Conservation (phyloP, 208 protist species). For the Naegleria lovaniensis region DNA sequence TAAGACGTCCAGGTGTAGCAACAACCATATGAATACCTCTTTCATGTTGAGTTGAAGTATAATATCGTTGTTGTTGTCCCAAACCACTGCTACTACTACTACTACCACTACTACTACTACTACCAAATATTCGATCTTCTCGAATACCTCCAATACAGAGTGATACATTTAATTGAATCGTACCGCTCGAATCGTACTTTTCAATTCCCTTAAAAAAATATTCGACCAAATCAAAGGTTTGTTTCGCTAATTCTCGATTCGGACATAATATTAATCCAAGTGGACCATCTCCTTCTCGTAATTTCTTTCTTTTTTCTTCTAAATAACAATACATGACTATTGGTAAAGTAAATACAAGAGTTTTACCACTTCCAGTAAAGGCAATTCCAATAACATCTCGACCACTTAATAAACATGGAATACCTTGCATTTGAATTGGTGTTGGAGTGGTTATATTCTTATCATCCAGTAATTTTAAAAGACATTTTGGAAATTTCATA, state of each 20-base stretch:
- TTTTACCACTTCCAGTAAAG: conserved; percentile 91
- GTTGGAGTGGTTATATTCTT: conserved; percentile 58
- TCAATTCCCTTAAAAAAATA: conserved; percentile 31
- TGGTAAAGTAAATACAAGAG: conserved; percentile 89
- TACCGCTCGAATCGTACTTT: neutral
- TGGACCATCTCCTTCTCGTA: conserved; percentile 62
- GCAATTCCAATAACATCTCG: conserved; percentile 82
- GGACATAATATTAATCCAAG: conserved; percentile 69
- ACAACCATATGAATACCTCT: conserved; percentile 71
- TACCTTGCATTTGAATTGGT: conserved; percentile 65
- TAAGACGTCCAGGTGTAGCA: conserved; percentile 72
- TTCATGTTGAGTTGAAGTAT: too few species aligned
- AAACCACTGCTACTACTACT: neutral
- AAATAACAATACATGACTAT: conserved; percentile 47
- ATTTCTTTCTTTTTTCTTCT: conserved; percentile 49
- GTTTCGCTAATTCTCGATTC: conserved; percentile 65
- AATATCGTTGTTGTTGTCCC: too few species aligned
- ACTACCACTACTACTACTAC: neutral
- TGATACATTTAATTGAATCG: conserved; percentile 40
- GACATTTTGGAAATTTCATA: conserved; percentile 49
- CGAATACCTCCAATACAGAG: conserved; percentile 70
- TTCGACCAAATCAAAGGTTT: conserved; percentile 60
- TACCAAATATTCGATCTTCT: neutral
- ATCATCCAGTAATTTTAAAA: conserved; percentile 52
- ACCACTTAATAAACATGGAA: conserved; percentile 69